phyloP scores from a whole-genome alignment of 352 stramenopile genomes.

The Discostella stelligera region DNA sequence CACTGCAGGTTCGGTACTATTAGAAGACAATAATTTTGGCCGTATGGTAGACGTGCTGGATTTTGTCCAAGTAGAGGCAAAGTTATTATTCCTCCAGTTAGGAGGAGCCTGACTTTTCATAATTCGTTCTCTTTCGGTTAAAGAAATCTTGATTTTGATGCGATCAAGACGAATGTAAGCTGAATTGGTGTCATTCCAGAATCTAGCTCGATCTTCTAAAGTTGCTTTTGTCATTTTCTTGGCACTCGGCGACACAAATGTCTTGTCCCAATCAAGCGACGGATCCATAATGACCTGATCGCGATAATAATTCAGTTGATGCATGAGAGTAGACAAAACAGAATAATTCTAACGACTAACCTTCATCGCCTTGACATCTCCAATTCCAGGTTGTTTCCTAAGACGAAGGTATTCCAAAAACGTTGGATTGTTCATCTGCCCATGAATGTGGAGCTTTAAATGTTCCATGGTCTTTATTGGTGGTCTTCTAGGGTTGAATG shows the following conservation, averaged over 20 bases:
- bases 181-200: slow-evolving; percentile 6
- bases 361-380: slow-evolving; percentile 45
- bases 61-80: background rate
- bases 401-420: slow-evolving; percentile 39
- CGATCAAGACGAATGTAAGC: background rate
- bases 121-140: background rate
- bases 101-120: background rate
- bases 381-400: slow-evolving; percentile 12
- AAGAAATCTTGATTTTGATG: background rate
- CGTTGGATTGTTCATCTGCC: slow-evolving; percentile 43
- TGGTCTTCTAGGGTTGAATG: slow-evolving; percentile 29
- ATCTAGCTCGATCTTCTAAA: slow-evolving; percentile 22
- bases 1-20: background rate
- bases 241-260: slow-evolving; percentile 24
- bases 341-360: background rate
- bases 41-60: background rate
- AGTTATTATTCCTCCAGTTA: background rate
- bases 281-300: slow-evolving; percentile 35
- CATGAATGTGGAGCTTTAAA: slow-evolving; percentile 33
- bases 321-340: background rate
- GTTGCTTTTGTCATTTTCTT: slow-evolving; percentile 28
- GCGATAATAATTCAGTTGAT: background rate
- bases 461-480: slow-evolving; percentile 34
- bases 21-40: background rate
- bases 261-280: slow-evolving; percentile 37